phyloP scores from a whole-genome alignment of 108 stramenopile species.

The Cyclostephanos invisitatus region DNA sequence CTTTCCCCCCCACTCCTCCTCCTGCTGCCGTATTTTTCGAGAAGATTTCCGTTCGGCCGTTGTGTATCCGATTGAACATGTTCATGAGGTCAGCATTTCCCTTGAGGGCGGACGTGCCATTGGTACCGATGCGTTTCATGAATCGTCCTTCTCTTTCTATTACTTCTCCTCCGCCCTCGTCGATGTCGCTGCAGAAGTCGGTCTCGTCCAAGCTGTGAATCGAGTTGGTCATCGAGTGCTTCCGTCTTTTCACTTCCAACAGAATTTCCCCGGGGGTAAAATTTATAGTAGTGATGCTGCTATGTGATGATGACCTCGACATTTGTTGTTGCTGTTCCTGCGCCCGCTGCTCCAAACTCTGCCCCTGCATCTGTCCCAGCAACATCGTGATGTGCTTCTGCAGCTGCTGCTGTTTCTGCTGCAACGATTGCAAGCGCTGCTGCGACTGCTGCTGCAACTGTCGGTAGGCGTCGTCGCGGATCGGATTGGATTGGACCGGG shows the following conservation, averaged over 20 bases:
- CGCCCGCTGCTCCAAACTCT: no score
- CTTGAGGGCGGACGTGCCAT: not conserved
- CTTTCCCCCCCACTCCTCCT: no score
- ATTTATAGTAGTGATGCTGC: not conserved
- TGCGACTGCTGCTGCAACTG: not conserved
- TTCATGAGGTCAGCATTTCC: not conserved
- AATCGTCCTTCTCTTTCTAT: not conserved
- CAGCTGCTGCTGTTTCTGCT: not conserved
- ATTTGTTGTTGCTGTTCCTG: no score
- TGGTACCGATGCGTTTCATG: not conserved
- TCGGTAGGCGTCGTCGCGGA: no score
- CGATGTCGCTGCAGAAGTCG: not conserved
- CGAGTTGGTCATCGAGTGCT: not conserved
- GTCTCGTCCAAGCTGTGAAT: no score
- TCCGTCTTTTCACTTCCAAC: not conserved
- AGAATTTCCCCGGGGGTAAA: slow-evolving; percentile 3
- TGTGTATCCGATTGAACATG: no score
- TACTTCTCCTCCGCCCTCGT: not conserved
- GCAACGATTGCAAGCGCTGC: not conserved
- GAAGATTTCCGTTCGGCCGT: not conserved
- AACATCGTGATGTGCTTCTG: not conserved
- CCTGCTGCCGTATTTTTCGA: not conserved
- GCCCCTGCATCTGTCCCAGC: not conserved
- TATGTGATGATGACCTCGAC: not conserved
- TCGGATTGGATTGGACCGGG: not conserved